phyloP scores from a whole-genome alignment of 345 rosid genomes.

The Psidium guajava region DNA sequence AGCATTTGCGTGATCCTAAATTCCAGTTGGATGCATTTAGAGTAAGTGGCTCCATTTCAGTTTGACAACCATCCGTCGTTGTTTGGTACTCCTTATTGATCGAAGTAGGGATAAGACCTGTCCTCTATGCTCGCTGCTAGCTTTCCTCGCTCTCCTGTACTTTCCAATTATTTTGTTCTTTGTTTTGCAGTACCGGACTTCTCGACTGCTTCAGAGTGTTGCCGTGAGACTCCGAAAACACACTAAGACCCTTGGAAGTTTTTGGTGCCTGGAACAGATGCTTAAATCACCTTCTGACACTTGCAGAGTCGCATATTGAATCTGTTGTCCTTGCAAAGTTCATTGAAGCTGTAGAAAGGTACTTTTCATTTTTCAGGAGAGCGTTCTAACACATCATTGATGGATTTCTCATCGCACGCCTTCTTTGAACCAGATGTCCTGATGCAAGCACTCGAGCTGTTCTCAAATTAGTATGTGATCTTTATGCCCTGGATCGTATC shows the following conservation, averaged over 20 bases:
- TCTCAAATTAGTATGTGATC: constrained; percentile 86
- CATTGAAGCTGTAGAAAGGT: constrained; percentile 84
- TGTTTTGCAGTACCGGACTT: constrained; percentile 76
- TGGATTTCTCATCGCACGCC: not conserved
- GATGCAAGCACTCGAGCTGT: constrained; percentile 61
- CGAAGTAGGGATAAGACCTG: no score
- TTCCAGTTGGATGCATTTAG: constrained; percentile 96
- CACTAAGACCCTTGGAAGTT: constrained; percentile 59
- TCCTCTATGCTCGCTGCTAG: no score
- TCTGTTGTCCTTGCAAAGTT: constrained; percentile 84
- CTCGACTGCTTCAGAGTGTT: constrained; percentile 85
- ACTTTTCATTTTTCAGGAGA: not conserved
- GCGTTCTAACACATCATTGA: not conserved
- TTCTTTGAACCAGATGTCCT: constrained; percentile 45
- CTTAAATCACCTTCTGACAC: constrained; percentile 94
- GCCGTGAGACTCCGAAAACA: constrained; percentile 78
- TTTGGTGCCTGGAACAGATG: constrained; percentile 99
- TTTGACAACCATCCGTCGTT: not conserved
- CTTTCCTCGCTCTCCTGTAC: not conserved
- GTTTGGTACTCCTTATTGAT: not conserved
- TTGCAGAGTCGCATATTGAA: constrained; percentile 96
- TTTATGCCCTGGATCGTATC: constrained; percentile 86
- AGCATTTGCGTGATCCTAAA: constrained; percentile 83
- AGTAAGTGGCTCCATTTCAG: constrained; percentile 29
- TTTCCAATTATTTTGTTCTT: not conserved